These are phyloP conservation scores for Jacaranda copaia DNA, from an alignment of 257 asterid genomes.

Conservation along the genomic window DNA sequence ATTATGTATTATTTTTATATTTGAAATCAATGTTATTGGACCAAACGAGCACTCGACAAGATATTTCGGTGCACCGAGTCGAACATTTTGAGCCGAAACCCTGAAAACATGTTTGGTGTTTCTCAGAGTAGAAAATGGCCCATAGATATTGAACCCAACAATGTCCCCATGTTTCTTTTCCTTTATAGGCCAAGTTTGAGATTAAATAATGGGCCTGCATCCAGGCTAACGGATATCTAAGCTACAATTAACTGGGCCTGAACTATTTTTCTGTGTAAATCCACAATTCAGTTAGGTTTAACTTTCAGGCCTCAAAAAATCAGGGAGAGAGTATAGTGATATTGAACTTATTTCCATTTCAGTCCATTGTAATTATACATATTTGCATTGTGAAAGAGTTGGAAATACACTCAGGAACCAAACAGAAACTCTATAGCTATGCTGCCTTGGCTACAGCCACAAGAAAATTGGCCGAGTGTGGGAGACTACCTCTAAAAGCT, in stretches of 20 bases:
- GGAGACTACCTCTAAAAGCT: slow-evolving; percentile 31
- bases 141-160: no score
- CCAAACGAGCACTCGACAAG: no score
- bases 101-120: no score
- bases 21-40: no score
- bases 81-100: no score
- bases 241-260: background rate
- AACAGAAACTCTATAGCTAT: background rate
- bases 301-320: no score
- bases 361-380: background rate
- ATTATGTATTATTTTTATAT: no score
- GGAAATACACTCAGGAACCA: background rate
- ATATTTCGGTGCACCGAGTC: no score
- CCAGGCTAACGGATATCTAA: background rate
- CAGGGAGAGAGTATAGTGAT: background rate
- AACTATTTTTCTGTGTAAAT: background rate
- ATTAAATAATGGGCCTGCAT: background rate
- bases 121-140: no score
- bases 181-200: background rate
- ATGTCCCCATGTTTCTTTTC: no score
- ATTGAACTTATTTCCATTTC: background rate
- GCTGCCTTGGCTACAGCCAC: slow-evolving; percentile 1
- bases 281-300: background rate
- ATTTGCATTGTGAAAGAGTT: slow-evolving; percentile 6
- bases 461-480: background rate